Conservation (phyloP, 768 basidiomycete genomes). For the Trametes meyenii region DNA sequence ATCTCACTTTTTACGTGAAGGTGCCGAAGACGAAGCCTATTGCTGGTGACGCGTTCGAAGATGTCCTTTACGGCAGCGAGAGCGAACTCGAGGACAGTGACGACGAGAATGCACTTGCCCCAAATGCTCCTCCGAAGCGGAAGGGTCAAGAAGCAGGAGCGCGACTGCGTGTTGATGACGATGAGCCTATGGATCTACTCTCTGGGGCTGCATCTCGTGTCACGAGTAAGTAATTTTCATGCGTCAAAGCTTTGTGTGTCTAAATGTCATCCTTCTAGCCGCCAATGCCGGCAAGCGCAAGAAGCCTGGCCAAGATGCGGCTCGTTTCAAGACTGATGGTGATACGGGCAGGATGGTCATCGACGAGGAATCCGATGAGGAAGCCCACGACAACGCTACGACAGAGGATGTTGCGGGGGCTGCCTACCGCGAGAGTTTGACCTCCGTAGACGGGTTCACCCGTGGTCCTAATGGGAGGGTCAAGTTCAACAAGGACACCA, state of each 20-base stretch:
- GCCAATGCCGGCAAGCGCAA: slow-evolving; percentile 56
- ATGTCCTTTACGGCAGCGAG: slow-evolving; percentile 96
- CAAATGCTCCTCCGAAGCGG: slow-evolving; percentile 38
- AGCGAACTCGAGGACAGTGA: slow-evolving; percentile 82
- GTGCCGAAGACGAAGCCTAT: slow-evolving; percentile 48
- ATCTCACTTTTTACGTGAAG: neutral
- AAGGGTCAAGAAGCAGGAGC: slow-evolving; percentile 49
- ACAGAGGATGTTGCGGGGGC: slow-evolving; percentile 61
- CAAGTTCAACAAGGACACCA: slow-evolving; percentile 97
- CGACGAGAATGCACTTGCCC: slow-evolving; percentile 46
- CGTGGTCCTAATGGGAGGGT: slow-evolving; percentile 82
- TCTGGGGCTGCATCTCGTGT: slow-evolving; percentile 74
- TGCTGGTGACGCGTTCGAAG: slow-evolving; percentile 86
- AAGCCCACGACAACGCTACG: slow-evolving; percentile 43
- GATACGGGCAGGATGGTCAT: slow-evolving; percentile 83
- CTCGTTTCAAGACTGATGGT: slow-evolving; percentile 85
- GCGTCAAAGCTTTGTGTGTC: neutral
- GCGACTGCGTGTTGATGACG: slow-evolving; percentile 82
- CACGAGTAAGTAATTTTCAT: slow-evolving; percentile 54
- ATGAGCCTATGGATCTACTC: slow-evolving; percentile 94
- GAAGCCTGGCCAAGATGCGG: slow-evolving; percentile 85
- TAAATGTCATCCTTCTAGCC: neutral
- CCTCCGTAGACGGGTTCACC: slow-evolving; percentile 88
- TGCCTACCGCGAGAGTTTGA: slow-evolving; percentile 83
- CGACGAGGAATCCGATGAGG: slow-evolving; percentile 55